Conservation (phyloP, 495 filamentous ascomycete genomes). For the Pyrenopolyporus hunteri region DNA sequence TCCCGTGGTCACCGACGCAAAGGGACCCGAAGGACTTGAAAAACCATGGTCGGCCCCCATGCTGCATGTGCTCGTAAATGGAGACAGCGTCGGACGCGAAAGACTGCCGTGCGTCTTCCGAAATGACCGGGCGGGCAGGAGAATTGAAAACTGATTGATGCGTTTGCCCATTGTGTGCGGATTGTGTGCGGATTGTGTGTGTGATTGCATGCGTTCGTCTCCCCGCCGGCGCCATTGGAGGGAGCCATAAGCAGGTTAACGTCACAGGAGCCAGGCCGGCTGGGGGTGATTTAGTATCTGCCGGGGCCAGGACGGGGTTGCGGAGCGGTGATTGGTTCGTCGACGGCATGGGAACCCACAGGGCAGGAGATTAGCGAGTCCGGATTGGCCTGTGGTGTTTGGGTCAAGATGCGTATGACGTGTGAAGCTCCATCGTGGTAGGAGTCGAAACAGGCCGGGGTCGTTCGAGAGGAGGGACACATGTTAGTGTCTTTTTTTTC, state of each 20-base stretch:
- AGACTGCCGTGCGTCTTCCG: conserved; percentile 7
- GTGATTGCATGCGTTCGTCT: conserved; percentile 18
- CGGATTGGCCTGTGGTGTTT: conserved; percentile 21
- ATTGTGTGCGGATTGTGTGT: conserved; percentile 4
- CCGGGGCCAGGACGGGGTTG: conserved; percentile 23
- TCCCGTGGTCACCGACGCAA: conserved; percentile 9
- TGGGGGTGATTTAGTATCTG: conserved; percentile 28
- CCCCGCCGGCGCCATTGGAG: conserved; percentile 23
- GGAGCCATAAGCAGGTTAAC: conserved; percentile 22
- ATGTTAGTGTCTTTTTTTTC: background rate
- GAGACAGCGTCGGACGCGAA: background rate
- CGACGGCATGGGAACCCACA: background rate
- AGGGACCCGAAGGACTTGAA: no score
- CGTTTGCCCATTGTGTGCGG: background rate
- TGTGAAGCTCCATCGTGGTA: conserved; percentile 19
- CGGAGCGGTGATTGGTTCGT: conserved; percentile 21
- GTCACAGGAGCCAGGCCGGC: conserved; percentile 25
- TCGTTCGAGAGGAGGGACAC: background rate
- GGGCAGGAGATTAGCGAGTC: conserved; percentile 6
- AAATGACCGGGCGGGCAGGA: background rate
- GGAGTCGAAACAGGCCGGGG: conserved; percentile 4
- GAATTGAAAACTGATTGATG: background rate
- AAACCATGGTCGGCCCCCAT: no score
- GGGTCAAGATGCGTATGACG: conserved; percentile 35
- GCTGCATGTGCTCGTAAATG: conserved; percentile 2